Conservation (phyloP, 352 stramenopile genomes). For the Pythium oligandrum region DNA sequence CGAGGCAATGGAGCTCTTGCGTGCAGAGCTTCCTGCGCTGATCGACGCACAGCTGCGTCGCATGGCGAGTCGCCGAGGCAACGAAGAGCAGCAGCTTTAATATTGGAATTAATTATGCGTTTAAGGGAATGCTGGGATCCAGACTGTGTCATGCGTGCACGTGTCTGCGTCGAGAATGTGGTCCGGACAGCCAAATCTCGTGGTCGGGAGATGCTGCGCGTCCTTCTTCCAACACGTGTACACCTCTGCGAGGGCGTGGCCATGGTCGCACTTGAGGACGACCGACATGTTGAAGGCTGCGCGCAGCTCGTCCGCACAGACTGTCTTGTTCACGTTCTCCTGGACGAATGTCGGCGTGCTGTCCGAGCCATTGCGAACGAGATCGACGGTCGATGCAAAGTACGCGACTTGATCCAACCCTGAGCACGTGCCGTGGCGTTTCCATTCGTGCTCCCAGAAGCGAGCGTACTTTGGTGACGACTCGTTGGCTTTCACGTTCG, state of each 20-base stretch:
- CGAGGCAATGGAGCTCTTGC: no score
- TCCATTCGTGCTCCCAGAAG: constrained; percentile 95
- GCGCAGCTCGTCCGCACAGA: constrained; percentile 44
- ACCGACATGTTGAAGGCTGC: constrained; percentile 24
- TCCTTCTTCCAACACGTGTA: constrained; percentile 3
- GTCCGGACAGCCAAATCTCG: background rate
- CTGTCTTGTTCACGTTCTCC: constrained; percentile 43
- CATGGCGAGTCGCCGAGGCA: no score
- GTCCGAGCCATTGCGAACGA: constrained; percentile 69
- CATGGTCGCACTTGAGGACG: constrained; percentile 22
- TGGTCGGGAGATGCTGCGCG: constrained; percentile 13
- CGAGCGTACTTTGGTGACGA: constrained; percentile 50
- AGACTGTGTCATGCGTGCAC: background rate
- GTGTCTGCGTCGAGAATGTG: background rate
- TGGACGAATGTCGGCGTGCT: constrained; percentile 60
- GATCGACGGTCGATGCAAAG: constrained; percentile 77
- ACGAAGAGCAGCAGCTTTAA: no score
- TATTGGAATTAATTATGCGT: no score
- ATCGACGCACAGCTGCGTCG: no score
- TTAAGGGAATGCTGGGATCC: constrained; percentile 11
- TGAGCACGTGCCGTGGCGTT: constrained; percentile 91
- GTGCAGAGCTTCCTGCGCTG: no score
- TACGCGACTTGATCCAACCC: constrained; percentile 81
- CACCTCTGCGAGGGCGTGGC: constrained; percentile 1
- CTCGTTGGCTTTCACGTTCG: constrained; percentile 75